phyloP scores from a whole-genome alignment of 805 yeast genomes.

The Kockiozyma suomiensis region DNA sequence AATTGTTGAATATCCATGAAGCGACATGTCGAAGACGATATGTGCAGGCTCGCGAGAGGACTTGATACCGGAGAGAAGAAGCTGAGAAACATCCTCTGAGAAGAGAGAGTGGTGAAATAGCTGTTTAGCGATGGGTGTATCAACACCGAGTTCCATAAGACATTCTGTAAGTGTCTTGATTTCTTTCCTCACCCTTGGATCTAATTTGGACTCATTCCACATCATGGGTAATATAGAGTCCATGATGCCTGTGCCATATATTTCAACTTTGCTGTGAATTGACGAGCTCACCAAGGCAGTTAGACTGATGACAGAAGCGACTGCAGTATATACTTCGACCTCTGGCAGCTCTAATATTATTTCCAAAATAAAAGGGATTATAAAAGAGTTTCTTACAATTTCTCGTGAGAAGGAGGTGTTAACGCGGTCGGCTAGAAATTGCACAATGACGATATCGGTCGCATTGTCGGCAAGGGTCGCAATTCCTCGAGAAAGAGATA shows the following conservation, averaged over 20 bases:
- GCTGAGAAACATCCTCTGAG: slow-evolving; percentile 15
- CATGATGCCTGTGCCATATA: slow-evolving; percentile 18
- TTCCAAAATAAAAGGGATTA: slow-evolving; percentile 18
- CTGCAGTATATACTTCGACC: slow-evolving; percentile 17
- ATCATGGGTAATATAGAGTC: slow-evolving; percentile 15
- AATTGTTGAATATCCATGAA: slow-evolving; percentile 28
- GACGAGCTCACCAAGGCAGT: slow-evolving; percentile 15
- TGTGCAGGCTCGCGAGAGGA: slow-evolving; percentile 30
- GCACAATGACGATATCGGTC: background rate
- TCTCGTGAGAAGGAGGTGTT: slow-evolving; percentile 18
- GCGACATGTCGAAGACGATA: slow-evolving; percentile 29
- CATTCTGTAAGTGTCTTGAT: slow-evolving; percentile 1
- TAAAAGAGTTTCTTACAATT: slow-evolving; percentile 18
- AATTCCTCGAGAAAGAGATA: slow-evolving; percentile 28
- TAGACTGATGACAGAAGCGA: slow-evolving; percentile 20
- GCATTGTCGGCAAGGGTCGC: slow-evolving; percentile 4
- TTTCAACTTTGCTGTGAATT: slow-evolving; percentile 23
- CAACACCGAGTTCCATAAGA: slow-evolving; percentile 28
- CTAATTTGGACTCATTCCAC: slow-evolving; percentile 14
- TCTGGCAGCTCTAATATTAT: background rate
- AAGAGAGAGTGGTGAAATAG: slow-evolving; percentile 19
- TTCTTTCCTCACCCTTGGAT: slow-evolving; percentile 1
- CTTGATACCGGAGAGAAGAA: slow-evolving; percentile 20
- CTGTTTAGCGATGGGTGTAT: slow-evolving; percentile 23
- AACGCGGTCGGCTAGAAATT: slow-evolving; percentile 17